Evolutionary conservation across 129 eudicot species (phyloP).

Genomic region (Helianthus annuus): DNA sequence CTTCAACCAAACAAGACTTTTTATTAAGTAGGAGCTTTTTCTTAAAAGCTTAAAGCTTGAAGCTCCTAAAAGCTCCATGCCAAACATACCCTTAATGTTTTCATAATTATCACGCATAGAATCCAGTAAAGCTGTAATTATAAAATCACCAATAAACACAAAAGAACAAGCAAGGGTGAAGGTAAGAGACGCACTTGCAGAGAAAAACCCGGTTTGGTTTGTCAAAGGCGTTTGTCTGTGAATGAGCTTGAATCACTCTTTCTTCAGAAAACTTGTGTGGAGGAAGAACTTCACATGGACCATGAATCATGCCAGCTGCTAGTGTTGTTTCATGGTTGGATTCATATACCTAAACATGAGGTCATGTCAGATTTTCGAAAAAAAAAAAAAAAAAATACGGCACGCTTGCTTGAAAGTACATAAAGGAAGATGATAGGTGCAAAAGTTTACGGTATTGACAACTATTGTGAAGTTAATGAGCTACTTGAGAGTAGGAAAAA

Average conservation of each 20-base stretch:
- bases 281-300: constrained; percentile 85
- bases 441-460: background rate
- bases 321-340: constrained; percentile 60
- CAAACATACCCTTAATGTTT: too few relatives aligned
- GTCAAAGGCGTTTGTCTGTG: constrained; percentile 35
- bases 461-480: background rate
- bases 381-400: background rate
- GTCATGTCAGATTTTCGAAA: background rate
- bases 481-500: background rate
- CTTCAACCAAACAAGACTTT: too few relatives aligned
- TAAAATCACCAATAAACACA: background rate
- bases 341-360: constrained; percentile 67
- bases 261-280: constrained; percentile 62
- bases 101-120: background rate
- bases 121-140: background rate
- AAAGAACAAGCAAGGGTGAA: background rate
- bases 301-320: constrained; percentile 62
- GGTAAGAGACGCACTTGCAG: constrained; percentile 68
- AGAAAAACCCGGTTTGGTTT: constrained; percentile 50
- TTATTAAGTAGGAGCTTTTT: too few relatives aligned
- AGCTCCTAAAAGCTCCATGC: too few relatives aligned
- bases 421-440: background rate
- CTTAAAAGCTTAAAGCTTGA: too few relatives aligned
- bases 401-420: background rate
- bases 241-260: constrained; percentile 38